Conservation (phyloP, 768 basidiomycete species). For the Candolleomyces eurysporus region DNA sequence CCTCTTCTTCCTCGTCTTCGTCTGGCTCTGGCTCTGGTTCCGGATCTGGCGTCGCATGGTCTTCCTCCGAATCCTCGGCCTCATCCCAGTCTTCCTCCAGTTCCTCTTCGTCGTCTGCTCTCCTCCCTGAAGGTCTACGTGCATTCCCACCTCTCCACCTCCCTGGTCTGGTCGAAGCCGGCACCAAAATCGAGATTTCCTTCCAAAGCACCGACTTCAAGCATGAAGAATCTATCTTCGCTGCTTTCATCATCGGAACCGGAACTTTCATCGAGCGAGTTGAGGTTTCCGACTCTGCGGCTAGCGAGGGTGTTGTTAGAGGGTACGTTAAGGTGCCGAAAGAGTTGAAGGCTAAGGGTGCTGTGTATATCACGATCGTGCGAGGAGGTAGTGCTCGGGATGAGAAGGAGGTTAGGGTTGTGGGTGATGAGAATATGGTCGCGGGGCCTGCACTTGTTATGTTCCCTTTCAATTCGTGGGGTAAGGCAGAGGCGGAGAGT, state of each 20-base stretch:
- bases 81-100: too few relatives aligned
- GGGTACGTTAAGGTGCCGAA: conserved; percentile 35
- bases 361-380: conserved; percentile 51
- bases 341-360: conserved; percentile 36
- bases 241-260: conserved; percentile 39
- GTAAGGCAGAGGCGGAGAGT: conserved; percentile 6
- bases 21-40: neutral
- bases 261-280: neutral
- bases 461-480: conserved; percentile 32
- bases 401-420: conserved; percentile 22
- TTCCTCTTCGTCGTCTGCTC: conserved; percentile 37
- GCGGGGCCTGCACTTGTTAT: conserved; percentile 54
- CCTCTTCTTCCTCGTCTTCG: neutral
- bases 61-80: too few relatives aligned
- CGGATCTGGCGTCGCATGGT: too few relatives aligned
- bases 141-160: conserved; percentile 23
- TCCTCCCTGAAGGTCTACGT: conserved; percentile 27
- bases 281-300: conserved; percentile 4
- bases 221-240: conserved; percentile 27
- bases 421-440: conserved; percentile 47
- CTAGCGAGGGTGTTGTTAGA: neutral
- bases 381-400: conserved; percentile 20
- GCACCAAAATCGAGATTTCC: conserved; percentile 18
- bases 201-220: conserved; percentile 16
- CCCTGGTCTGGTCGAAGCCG: conserved; percentile 17